Evolutionary conservation across 2,329 filamentous ascomycete genomes (phyloP).

Genomic region (Didymella pinodella): DNA sequence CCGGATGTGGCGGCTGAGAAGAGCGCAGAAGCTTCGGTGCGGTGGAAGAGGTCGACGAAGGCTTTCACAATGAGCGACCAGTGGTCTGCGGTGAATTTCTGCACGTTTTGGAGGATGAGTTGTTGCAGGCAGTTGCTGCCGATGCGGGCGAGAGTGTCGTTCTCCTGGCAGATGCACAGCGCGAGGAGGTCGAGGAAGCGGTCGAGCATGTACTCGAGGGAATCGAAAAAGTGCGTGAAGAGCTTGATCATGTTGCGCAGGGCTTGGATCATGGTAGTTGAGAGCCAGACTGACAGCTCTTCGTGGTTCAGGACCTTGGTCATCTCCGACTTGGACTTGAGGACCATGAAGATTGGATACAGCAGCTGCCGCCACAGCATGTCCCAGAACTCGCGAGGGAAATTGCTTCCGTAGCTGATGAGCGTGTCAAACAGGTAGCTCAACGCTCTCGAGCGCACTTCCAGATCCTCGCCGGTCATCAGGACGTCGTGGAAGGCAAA

Average conservation of each 20-base stretch:
- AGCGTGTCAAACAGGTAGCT: slow-evolving; percentile 97
- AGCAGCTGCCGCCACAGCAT: slow-evolving; percentile 96
- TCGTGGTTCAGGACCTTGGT: slow-evolving; percentile 94
- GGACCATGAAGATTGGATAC: slow-evolving; percentile 97
- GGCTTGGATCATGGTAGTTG: slow-evolving; percentile 99
- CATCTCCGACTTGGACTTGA: slow-evolving; percentile 96
- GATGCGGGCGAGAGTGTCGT: slow-evolving; percentile 96
- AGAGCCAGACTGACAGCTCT: slow-evolving; percentile 97
- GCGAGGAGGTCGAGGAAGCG: slow-evolving; percentile 94
- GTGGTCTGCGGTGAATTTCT: slow-evolving; percentile 84
- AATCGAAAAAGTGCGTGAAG: slow-evolving; percentile 98
- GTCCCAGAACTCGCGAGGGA: slow-evolving; percentile 96
- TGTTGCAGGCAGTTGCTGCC: slow-evolving; percentile 98
- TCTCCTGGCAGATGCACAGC: slow-evolving; percentile 98
- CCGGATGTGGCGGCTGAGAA: slow-evolving; percentile 78
- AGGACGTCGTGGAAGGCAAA: slow-evolving; percentile 99
- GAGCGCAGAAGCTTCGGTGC: slow-evolving; percentile 92
- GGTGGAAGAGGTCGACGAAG: slow-evolving; percentile 94
- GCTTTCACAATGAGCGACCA: slow-evolving; percentile 95
- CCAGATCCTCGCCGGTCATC: slow-evolving; percentile 98
- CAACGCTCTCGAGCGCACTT: slow-evolving; percentile 86
- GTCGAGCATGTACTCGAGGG: slow-evolving; percentile 96
- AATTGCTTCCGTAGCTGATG: slow-evolving; percentile 87
- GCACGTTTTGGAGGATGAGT: slow-evolving; percentile 93
- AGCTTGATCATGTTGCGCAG: slow-evolving; percentile 97